Conservation (phyloP, 805 yeast genomes). For the Lachancea meyersii region DNA sequence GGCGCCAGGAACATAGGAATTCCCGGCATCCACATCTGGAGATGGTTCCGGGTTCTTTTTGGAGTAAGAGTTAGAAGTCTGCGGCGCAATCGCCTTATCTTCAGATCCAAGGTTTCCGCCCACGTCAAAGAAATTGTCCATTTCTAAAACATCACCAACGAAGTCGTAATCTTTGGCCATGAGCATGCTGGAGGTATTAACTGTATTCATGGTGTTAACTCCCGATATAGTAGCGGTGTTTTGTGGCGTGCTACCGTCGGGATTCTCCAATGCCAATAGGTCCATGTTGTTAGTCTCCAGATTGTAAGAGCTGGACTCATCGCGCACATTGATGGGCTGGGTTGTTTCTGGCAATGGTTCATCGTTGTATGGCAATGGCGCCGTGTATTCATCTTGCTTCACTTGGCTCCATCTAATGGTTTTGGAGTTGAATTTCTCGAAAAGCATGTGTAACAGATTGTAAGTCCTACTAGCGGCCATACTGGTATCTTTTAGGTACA, state of each 20-base stretch:
- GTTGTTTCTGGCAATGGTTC: neutral
- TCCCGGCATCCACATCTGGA: conserved; percentile 10
- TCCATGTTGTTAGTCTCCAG: conserved; percentile 3
- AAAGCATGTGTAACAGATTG: conserved; percentile 69
- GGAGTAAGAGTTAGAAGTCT: conserved; percentile 2
- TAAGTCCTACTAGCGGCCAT: conserved; percentile 77
- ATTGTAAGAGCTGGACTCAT: conserved; percentile 6
- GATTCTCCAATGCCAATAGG: conserved; percentile 7
- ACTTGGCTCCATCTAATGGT: conserved; percentile 46
- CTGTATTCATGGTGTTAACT: conserved; percentile 17
- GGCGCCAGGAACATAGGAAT: conserved; percentile 66
- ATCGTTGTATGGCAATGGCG: conserved; percentile 4
- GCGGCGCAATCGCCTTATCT: conserved; percentile 9
- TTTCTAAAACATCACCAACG: conserved; percentile 2
- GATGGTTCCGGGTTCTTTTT: conserved; percentile 1
- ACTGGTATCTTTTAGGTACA: conserved; percentile 63
- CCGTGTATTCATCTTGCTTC: conserved; percentile 6
- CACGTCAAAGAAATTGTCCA: conserved; percentile 9
- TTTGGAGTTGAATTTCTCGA: conserved; percentile 68
- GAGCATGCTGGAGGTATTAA: conserved; percentile 15
- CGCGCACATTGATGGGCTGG: conserved; percentile 8
- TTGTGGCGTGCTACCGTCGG: conserved; percentile 1
- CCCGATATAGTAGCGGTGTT: conserved; percentile 16
- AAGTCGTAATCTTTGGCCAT: conserved; percentile 7
- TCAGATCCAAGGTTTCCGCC: conserved; percentile 6